Conservation (phyloP, 2,329 filamentous ascomycete genomes). For the Bertia moriformis region DNA sequence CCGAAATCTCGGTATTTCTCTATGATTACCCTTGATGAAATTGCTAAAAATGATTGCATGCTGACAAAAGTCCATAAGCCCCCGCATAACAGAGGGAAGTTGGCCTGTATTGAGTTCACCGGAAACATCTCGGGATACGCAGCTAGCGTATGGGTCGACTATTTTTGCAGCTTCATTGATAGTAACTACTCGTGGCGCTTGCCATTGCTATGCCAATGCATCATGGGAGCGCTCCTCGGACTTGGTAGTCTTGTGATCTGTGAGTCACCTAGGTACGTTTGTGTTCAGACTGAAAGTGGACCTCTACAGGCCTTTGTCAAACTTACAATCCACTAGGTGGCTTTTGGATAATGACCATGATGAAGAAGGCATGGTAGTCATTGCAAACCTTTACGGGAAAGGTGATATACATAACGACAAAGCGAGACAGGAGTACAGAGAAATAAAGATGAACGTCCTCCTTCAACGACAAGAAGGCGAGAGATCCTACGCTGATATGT, state of each 20-base stretch:
- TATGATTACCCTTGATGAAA: neutral
- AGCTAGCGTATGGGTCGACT: slow-evolving; percentile 66
- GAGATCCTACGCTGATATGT: slow-evolving; percentile 59
- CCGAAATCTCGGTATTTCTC: slow-evolving; percentile 39
- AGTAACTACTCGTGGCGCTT: slow-evolving; percentile 57
- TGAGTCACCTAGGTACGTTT: slow-evolving; percentile 51
- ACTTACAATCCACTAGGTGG: slow-evolving; percentile 33
- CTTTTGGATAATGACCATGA: slow-evolving; percentile 64
- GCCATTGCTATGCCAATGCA: slow-evolving; percentile 55
- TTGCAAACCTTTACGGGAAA: slow-evolving; percentile 62
- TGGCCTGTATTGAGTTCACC: slow-evolving; percentile 67
- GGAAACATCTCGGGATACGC: slow-evolving; percentile 64
- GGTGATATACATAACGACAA: slow-evolving; percentile 62
- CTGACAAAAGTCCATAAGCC: no score
- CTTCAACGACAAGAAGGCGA: slow-evolving; percentile 61
- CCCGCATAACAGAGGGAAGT: slow-evolving; percentile 58
- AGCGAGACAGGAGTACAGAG: slow-evolving; percentile 60
- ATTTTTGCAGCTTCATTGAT: slow-evolving; percentile 58
- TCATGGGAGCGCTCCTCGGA: slow-evolving; percentile 57
- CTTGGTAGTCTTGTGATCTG: slow-evolving; percentile 58
- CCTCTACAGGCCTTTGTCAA: slow-evolving; percentile 3
- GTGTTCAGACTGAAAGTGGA: neutral
- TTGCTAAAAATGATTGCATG: neutral
- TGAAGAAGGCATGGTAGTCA: slow-evolving; percentile 64
- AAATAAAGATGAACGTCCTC: slow-evolving; percentile 67